Base-by-base conservation (phyloP, 2,329 filamentous ascomycete genomes). In the Diaporthe caulivora region DNA sequence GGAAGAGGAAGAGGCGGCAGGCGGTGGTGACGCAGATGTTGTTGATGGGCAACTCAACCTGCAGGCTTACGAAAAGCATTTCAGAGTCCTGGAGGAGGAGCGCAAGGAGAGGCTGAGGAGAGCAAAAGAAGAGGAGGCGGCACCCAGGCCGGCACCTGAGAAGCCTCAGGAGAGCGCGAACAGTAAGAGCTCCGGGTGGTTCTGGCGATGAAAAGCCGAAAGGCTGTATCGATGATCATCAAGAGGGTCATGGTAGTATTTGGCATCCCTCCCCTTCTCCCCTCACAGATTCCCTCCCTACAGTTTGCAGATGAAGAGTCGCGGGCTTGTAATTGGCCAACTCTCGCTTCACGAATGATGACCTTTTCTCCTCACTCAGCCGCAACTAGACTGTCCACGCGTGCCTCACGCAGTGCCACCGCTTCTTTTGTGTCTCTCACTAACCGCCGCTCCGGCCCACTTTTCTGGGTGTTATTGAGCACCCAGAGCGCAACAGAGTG, bases 171-270 rank as follows among this genome's bases (percentile, higher is more conserved):
- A 51, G 15, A 17, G 15, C 15, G 26, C 31, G 17, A 9, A 21
- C 15, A 40, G 31, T 17, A 29, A 67, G 47, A 24, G 26, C 29
- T 67, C 62, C 47, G 62, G 62, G 31, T 67, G 62, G 62, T 67
- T 67, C 47, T 67, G 62, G 62, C 62, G 62, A 17, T 67, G 47
- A 67, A 47, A 10, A 37, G 11, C 37, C 58, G 15, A 10, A 1
- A 53, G 62, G 17, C 17, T 2, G n/a, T 26, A n/a, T 17, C 15
- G 13, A 8, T 13, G 13, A 11, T 10, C n/a, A 40, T 8, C 11
- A 18, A n/a, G 26, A 3, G 24, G 62, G 21, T 51, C 11, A 9
- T 40, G 62, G 11, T 40, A 26, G 21, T 24, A 51, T 51, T n/a
- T 62, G 40, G 58, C 29, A 21, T 40, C 29, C 24, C 57, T 15